phyloP scores from a whole-genome alignment of 2,329 filamentous ascomycete genomes.

The Atkinsonella texensis region DNA sequence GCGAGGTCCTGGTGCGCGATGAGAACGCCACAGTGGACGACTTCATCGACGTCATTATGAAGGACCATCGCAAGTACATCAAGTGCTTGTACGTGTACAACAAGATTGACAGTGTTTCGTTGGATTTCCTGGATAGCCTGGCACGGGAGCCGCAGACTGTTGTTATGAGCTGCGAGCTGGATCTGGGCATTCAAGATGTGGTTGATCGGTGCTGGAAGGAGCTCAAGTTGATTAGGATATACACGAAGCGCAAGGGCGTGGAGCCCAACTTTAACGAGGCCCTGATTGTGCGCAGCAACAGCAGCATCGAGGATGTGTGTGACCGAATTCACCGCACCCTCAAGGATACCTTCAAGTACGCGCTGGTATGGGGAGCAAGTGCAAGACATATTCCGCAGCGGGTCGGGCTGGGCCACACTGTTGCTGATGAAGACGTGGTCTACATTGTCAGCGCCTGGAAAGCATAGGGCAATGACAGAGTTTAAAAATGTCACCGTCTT shows the following conservation, averaged over 20 bases:
- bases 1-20: conserved; percentile 88
- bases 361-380: conserved; percentile 93
- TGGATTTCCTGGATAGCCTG: conserved; percentile 86
- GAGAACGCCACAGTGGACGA: conserved; percentile 95
- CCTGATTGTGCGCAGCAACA: conserved; percentile 78
- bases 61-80: conserved; percentile 97
- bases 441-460: conserved; percentile 55
- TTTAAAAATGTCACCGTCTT: neutral
- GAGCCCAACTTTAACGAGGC: conserved; percentile 87
- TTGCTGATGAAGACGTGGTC: conserved; percentile 58
- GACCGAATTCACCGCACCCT: conserved; percentile 86
- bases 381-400: conserved; percentile 89
- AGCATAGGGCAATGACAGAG: conserved; percentile 30
- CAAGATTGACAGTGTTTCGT: conserved; percentile 92
- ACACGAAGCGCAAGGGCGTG: conserved; percentile 89
- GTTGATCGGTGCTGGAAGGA: conserved; percentile 94
- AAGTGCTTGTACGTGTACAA: conserved; percentile 95
- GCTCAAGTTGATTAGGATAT: conserved; percentile 77
- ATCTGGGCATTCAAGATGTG: conserved; percentile 86
- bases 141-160: conserved; percentile 88
- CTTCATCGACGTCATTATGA: conserved; percentile 99
- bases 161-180: conserved; percentile 95
- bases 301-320: conserved; percentile 92
- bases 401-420: conserved; percentile 73
- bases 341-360: conserved; percentile 99